Conservation (phyloP, 768 basidiomycete species). For the Phanerochaete sordida region DNA sequence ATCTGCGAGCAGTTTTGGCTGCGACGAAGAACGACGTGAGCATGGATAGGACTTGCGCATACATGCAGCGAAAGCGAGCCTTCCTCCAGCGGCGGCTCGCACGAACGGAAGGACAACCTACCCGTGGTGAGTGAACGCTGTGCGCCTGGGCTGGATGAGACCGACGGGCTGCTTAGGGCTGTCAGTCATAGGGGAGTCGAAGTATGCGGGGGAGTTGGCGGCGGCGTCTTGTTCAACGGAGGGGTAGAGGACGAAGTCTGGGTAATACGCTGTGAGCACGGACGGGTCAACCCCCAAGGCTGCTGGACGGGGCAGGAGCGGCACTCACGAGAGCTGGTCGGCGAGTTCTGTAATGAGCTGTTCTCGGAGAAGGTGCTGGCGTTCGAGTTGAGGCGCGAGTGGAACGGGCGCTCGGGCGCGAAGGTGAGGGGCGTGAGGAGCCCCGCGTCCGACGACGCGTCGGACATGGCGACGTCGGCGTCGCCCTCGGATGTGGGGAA, state of each 20-base stretch:
- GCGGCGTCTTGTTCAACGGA: conserved; percentile 46
- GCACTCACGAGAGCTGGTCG: conserved; percentile 24
- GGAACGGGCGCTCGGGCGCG: conserved; percentile 43
- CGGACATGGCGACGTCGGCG: conserved; percentile 68
- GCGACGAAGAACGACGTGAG: conserved; percentile 5
- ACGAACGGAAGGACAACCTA: conserved; percentile 33
- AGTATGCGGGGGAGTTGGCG: conserved; percentile 35
- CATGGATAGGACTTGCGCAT: background rate
- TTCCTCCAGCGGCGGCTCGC: conserved; percentile 10
- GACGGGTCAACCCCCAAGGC: background rate
- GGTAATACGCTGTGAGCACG: conserved; percentile 39
- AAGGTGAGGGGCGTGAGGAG: conserved; percentile 51
- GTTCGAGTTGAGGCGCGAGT: conserved; percentile 62
- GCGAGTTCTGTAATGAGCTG: conserved; percentile 31
- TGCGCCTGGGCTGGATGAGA: conserved; percentile 61
- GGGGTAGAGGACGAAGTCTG: conserved; percentile 62
- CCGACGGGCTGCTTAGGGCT: conserved; percentile 45
- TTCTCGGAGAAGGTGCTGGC: conserved; percentile 46
- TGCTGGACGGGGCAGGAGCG: background rate
- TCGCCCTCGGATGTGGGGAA: conserved; percentile 67
- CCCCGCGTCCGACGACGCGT: conserved; percentile 44
- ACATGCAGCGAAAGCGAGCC: background rate
- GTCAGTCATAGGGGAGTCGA: conserved; percentile 31
- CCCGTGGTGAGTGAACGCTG: conserved; percentile 65
- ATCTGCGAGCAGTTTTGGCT: conserved; percentile 75